Conservation (phyloP, 306 rosid species). For the Sesbania bispinosa region DNA sequence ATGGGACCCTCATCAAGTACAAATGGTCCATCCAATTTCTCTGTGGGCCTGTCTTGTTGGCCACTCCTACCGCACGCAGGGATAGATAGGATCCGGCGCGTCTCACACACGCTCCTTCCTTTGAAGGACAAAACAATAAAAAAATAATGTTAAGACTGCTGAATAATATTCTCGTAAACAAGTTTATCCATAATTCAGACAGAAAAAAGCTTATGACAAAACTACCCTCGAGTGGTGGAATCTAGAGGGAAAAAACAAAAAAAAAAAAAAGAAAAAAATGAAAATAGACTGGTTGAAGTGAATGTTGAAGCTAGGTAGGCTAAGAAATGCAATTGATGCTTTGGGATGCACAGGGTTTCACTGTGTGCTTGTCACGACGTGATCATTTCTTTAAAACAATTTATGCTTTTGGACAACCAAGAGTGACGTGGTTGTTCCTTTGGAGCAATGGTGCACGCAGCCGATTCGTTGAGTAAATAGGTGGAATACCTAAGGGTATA, state of each 20-base stretch:
- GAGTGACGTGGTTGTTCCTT: conserved; percentile 36
- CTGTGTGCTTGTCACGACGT: neutral
- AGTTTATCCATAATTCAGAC: neutral
- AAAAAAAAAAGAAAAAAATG: too few species aligned
- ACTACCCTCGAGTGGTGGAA: neutral
- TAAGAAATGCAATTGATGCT: too few species aligned
- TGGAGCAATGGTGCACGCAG: neutral
- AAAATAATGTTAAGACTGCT: neutral
- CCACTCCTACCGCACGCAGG: conserved; percentile 20
- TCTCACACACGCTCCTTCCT: neutral
- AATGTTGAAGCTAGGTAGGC: neutral
- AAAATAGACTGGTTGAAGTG: too few species aligned
- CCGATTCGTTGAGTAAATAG: conserved; percentile 29
- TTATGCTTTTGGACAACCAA: conserved; percentile 28
- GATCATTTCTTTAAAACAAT: neutral
- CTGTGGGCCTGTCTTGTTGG: conserved; percentile 30
- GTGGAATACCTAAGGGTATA: conserved; percentile 23
- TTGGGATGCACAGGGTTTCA: neutral
- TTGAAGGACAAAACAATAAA: too few species aligned
- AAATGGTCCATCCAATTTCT: conserved; percentile 21
- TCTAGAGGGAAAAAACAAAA: too few species aligned
- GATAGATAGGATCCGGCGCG: neutral
- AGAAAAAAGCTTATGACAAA: neutral
- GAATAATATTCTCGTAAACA: neutral
- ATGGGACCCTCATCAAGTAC: conserved; percentile 28